phyloP scores from a whole-genome alignment of 352 stramenopile genomes.

The Globisporangium okanoganense region DNA sequence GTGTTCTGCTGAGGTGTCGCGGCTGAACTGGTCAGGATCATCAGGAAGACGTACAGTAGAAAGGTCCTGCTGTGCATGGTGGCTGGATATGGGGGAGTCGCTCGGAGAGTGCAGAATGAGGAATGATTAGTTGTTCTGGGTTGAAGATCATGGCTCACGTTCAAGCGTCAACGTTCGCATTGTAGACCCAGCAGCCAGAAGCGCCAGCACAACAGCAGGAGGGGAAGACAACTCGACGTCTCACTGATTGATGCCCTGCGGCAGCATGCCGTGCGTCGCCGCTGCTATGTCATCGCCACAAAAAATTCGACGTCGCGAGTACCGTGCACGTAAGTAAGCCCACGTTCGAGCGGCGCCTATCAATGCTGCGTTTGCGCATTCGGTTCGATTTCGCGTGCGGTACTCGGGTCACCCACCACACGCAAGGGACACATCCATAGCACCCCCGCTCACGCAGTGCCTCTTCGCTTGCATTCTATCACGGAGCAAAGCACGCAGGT shows the following conservation, averaged over 20 bases:
- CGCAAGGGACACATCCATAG: background rate
- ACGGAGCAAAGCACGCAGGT: background rate
- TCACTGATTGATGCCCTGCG: background rate
- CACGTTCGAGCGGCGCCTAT: no score
- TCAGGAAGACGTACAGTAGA: background rate
- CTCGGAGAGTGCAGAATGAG: background rate
- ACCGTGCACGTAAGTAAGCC: background rate
- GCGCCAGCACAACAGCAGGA: background rate
- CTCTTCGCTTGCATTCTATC: background rate
- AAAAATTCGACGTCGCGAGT: background rate
- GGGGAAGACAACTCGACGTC: background rate
- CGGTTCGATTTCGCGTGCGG: background rate
- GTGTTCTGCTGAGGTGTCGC: background rate
- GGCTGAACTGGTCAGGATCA: background rate
- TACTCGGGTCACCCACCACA: background rate
- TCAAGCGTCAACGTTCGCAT: background rate
- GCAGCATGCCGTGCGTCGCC: background rate
- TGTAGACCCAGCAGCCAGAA: background rate
- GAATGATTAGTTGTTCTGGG: background rate
- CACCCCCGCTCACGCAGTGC: background rate
- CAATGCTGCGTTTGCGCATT: background rate
- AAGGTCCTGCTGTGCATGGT: constrained; percentile 8
- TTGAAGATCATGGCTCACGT: background rate
- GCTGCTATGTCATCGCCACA: background rate
- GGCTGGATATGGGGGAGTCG: background rate